phyloP scores from a whole-genome alignment of 2,329 filamentous ascomycete genomes.

The Aciculosporium take region DNA sequence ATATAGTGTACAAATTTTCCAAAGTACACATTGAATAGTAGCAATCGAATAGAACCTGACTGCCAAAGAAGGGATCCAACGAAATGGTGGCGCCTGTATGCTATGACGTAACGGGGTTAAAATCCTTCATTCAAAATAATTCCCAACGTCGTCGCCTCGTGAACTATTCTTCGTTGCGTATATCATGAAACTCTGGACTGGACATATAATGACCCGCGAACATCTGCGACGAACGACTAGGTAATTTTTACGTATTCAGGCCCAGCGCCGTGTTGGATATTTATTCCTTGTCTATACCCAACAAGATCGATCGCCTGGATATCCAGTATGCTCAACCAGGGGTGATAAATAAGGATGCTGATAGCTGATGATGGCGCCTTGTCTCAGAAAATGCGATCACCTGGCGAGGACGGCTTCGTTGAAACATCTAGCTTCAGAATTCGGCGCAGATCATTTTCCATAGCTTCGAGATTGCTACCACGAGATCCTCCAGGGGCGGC shows the following conservation, averaged over 20 bases:
- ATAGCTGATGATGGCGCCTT: background rate
- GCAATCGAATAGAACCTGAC: background rate
- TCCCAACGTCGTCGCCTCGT: slow-evolving; percentile 7
- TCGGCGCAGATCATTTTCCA: slow-evolving; percentile 40
- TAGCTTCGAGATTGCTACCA: slow-evolving; percentile 26
- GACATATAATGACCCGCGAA: slow-evolving; percentile 2
- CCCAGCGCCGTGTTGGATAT: background rate
- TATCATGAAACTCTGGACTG: slow-evolving; percentile 1
- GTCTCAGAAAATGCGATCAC: slow-evolving; percentile 8
- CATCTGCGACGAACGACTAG: background rate
- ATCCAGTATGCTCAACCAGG: background rate
- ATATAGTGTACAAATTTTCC: background rate
- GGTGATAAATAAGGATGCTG: background rate
- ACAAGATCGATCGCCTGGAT: background rate
- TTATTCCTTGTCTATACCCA: background rate
- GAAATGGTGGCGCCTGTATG: slow-evolving; percentile 2
- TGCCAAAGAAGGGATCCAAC: background rate
- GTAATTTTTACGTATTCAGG: background rate
- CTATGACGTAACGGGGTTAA: slow-evolving; percentile 10
- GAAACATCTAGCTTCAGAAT: slow-evolving; percentile 32
- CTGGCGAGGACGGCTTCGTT: slow-evolving; percentile 11
- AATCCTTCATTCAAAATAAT: slow-evolving; percentile 12
- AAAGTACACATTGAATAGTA: background rate
- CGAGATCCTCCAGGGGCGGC: background rate
- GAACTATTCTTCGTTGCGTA: background rate